Conservation (phyloP, 1,284 basidiomycete genomes). For the Trametes sp. region DNA sequence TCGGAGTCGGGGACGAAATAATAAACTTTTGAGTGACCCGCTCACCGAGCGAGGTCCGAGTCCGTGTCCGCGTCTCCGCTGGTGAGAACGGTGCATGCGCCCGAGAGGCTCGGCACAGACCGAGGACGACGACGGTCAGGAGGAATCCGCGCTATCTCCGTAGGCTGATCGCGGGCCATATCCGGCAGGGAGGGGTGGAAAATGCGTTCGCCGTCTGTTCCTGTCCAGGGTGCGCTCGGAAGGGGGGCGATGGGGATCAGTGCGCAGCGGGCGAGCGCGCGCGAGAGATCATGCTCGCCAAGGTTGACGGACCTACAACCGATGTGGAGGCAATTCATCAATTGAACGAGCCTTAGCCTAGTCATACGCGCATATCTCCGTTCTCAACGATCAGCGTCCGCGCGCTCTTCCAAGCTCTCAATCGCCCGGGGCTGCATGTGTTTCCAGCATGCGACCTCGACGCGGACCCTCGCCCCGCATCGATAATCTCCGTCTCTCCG, state of each 20-base stretch:
- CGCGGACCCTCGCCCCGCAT: conserved; percentile 9
- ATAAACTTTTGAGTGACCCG: conserved; percentile 39
- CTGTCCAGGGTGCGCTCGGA: conserved; percentile 7
- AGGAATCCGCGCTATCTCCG: conserved; percentile 37
- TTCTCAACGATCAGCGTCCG: conserved; percentile 26
- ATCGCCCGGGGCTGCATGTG: conserved; percentile 18
- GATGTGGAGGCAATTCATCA: conserved; percentile 2
- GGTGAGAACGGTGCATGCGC: not conserved
- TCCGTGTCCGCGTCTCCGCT: conserved; percentile 3
- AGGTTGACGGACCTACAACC: conserved; percentile 24
- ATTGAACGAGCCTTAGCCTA: not conserved
- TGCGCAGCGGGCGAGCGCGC: conserved; percentile 1
- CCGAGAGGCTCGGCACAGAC: conserved; percentile 3
- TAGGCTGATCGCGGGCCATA: conserved; percentile 25
- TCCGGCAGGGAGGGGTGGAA: conserved; percentile 19
- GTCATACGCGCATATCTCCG: conserved; percentile 31
- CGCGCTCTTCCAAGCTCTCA: conserved; percentile 17
- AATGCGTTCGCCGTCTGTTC: conserved; percentile 7
- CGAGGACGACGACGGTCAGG: conserved; percentile 11
- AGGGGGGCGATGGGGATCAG: conserved; percentile 9
- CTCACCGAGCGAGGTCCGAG: conserved; percentile 17
- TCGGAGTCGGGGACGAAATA: conserved; percentile 35
- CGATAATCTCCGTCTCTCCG: conserved; percentile 27
- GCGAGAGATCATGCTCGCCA: conserved; percentile 14
- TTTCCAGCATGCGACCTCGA: conserved; percentile 21